Evolutionary conservation across 345 rosid species (phyloP), one percentile per base, ranked within the genome.

Genomic region (Citrus unshiu): DNA sequence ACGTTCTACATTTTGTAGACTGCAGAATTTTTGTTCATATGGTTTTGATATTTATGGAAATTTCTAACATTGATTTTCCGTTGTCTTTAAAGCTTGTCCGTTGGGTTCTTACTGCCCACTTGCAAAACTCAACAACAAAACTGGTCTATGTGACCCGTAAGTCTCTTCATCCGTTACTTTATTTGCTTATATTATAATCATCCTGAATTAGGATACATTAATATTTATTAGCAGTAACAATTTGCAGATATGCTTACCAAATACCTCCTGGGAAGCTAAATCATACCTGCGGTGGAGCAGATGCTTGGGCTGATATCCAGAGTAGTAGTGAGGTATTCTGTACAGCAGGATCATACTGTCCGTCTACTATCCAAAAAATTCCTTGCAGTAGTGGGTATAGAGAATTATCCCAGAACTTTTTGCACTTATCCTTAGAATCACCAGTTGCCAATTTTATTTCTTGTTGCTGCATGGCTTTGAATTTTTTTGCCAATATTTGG

Each of bases 111-210:
- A 88, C 82, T 97, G 99, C 77, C 99, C 99, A 58, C 82, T 80
- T 78, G 88, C 94, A 73, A 88, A 81, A 65, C 87, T 91, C 70
- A 93, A 94, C 76, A 86, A 81, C 67, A 85, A 87, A 76, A 94
- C 93, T n/a, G 98, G 98, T 63, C 75, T 89, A 78, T 96, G 99
- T 66, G 98, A 96, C 82, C 99, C 98, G 98, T 96, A 91, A 91
- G 98, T 87, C 82, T 75, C 69, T 79, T 82, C 73, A 67, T 80
- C 77, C 60, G 78, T 59, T 71, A 32, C 16, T 57, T 3, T 24
- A 30, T 16, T 75, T 43, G 18, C 16, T 75, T 25, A 64, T 68
- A 46, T 69, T n/a, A 18, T 49, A 77, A 72, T 56, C 54, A 5
- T 74, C 74, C 35, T 82, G 29, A 63, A 80, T 80, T 73, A 59